Base-by-base conservation (phyloP, 2,329 filamentous ascomycete species). In the Ramularia collo-cygni region DNA sequence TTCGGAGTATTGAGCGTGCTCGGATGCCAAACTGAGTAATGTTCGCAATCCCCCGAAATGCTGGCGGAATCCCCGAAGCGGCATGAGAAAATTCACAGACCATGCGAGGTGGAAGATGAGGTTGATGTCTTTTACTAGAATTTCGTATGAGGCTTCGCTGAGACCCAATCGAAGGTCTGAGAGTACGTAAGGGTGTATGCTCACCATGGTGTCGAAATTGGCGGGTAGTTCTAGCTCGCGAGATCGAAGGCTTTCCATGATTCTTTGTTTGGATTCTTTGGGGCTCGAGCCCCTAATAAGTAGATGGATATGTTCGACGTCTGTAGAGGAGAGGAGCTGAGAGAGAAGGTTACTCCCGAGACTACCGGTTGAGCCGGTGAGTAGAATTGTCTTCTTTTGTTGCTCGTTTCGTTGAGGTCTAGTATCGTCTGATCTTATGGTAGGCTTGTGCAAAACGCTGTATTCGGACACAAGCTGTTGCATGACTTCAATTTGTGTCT, bases 81-180 rank as follows among this genome's bases (percentile, higher is more conserved):
- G 67, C 38, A 77, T 64, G 17, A 70, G 72, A 62, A 82, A 82
- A 58, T 82, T 81, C 13, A 82, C 79, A 2, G 72, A 67, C 79
- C 79, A 82, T 14, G 77, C 77, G 6, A 77, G 67, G 54, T 82
- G 78, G 39, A 84, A 70, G 13, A 85, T 64, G 2, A 69, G 57
- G 1, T 71, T 74, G 2, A 67, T 59, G 40, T 70, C 61, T 3
- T 48, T 46, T 1, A 63, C 61, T 2, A 80, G 53, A 2, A 56
- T 43, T 2, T 58, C 42, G 52, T 74, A 74, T 5, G 60, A 52
- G 1, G 60, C 51, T 1, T 55, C 42, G 3, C 61, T 52, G 2
- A 81, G 59, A 2, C 76, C 76, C 2, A 81, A 65, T 6, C 57
- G 52, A 2, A 58, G 17, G 4, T 73, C 57, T 4, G 66, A 64